Percentiles rank a stretch among this genome's conserved stretches.
Conservation (phyloP, 495 filamentous ascomycete species). For the Podospora fimiseda region DNA sequence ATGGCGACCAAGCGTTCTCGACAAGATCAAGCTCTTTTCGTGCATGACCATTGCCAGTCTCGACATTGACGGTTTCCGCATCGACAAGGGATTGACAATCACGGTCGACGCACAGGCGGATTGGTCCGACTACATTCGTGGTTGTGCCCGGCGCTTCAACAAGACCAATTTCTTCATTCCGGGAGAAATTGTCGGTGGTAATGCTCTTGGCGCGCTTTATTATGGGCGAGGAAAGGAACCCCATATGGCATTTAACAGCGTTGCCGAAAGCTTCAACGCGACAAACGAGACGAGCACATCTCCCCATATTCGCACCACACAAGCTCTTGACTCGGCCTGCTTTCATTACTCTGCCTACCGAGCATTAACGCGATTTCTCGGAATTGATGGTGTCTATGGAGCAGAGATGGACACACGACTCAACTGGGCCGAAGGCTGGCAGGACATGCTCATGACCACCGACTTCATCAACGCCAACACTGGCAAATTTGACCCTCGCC, state of each 20-base stretch:
- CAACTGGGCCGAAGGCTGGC: conserved; percentile 58
- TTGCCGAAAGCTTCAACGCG: conserved; percentile 34
- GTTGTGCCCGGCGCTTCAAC: conserved; percentile 50
- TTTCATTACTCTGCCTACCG: conserved; percentile 71
- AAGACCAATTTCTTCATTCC: conserved; percentile 62
- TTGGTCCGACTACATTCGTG: conserved; percentile 45
- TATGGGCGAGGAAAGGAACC: conserved; percentile 60
- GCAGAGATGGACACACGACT: conserved; percentile 53
- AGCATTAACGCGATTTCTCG: conserved; percentile 57
- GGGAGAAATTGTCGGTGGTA: conserved; percentile 60
- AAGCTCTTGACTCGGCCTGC: conserved; percentile 56
- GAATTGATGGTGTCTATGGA: conserved; percentile 56
- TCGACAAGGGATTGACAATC: conserved; percentile 59
- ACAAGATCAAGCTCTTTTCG: conserved; percentile 57
- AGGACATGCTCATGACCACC: conserved; percentile 54
- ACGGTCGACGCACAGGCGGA: conserved; percentile 59
- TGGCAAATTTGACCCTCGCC: conserved; percentile 60
- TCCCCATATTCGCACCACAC: conserved; percentile 45
- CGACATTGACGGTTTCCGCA: conserved; percentile 63
- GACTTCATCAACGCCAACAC: conserved; percentile 62
- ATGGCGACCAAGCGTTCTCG: conserved; percentile 56
- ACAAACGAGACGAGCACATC: conserved; percentile 42
- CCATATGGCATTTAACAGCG: conserved; percentile 43
- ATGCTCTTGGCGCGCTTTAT: conserved; percentile 57
- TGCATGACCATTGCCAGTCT: conserved; percentile 59